Conservation (phyloP, 768 basidiomycete species). For the Russula griseocarnosa region DNA sequence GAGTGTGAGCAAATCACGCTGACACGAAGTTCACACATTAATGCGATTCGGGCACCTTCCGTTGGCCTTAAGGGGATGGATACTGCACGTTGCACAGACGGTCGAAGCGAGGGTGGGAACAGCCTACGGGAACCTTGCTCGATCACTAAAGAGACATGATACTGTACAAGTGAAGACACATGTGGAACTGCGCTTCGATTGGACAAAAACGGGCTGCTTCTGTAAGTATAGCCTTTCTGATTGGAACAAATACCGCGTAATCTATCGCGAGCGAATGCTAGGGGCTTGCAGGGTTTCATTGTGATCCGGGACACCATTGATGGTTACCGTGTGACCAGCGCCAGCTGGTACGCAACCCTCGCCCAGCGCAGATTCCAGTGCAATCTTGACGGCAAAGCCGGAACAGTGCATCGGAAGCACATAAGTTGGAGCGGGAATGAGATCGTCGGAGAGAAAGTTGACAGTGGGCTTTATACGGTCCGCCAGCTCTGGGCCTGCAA, state of each 20-base stretch:
- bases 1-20: not conserved
- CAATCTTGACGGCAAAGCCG: constrained; percentile 72
- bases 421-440: constrained; percentile 62
- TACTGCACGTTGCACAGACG: no score
- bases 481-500: constrained; percentile 65
- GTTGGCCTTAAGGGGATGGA: not conserved
- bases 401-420: constrained; percentile 84
- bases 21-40: not conserved
- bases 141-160: not conserved
- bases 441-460: constrained; percentile 57
- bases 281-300: constrained; percentile 34
- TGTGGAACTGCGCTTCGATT: not conserved
- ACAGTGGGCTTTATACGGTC: constrained; percentile 66
- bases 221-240: not conserved
- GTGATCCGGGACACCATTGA: constrained; percentile 46
- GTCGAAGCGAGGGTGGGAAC: not conserved
- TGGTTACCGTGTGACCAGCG: constrained; percentile 60
- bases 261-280: constrained; percentile 11
- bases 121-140: not conserved
- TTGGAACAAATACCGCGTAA: not conserved
- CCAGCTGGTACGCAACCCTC: constrained; percentile 76
- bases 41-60: not conserved
- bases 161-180: not conserved
- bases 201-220: not conserved
- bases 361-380: constrained; percentile 63